Percentiles rank a stretch among this genome's conserved stretches.
These are phyloP conservation scores for sweet orange (Citrus sinensis) DNA, from an alignment of 345 rosid species.

Conservation along the genomic window DNA sequence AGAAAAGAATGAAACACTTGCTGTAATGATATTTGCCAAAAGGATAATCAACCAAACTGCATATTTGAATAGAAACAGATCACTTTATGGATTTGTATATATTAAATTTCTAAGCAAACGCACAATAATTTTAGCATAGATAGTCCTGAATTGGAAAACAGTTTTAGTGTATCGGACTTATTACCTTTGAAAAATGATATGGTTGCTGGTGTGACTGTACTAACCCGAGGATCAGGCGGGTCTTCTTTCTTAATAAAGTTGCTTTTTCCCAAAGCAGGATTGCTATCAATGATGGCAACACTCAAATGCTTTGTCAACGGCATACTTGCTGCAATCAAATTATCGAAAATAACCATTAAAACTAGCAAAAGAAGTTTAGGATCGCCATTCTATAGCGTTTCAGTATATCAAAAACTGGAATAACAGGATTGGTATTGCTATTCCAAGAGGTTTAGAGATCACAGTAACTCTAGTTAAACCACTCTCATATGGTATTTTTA, in stretches of 20 bases:
- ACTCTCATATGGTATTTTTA: too few relatives aligned
- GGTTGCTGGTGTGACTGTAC: conserved; percentile 87
- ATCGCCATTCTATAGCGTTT: not conserved
- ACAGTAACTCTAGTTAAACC: not conserved
- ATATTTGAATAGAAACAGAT: not conserved
- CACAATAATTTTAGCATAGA: not conserved
- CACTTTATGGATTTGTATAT: not conserved
- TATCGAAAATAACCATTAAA: not conserved
- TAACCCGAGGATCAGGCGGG: conserved; percentile 91
- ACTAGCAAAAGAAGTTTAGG: not conserved
- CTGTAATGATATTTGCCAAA: not conserved
- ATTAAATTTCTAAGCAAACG: not conserved
- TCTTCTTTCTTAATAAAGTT: conserved; percentile 50
- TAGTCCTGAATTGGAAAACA: not conserved
- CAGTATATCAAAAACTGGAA: not conserved
- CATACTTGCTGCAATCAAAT: conserved; percentile 58
- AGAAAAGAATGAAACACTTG: not conserved
- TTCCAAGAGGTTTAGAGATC: not conserved
- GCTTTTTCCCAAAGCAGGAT: conserved; percentile 62
- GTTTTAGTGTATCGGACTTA: not conserved
- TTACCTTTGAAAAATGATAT: conserved; percentile 84
- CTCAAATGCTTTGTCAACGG: conserved; percentile 79
- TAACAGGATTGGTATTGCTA: not conserved
- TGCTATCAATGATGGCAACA: conserved; percentile 81
- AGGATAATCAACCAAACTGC: not conserved